Evolutionary conservation across 805 yeast genomes (phyloP).

Genomic region (Candida patagonica): DNA sequence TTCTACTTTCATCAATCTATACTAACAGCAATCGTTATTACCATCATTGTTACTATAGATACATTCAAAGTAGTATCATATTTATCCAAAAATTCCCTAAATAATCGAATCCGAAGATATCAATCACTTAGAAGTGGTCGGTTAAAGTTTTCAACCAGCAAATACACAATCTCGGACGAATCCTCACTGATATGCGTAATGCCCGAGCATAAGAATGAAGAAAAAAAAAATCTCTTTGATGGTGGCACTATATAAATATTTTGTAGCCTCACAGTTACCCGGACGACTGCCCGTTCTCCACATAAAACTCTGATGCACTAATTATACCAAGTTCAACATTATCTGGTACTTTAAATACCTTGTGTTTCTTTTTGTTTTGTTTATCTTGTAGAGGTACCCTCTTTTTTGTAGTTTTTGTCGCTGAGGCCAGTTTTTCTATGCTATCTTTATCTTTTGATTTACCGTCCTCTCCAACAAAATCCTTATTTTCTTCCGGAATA

Average conservation of each 20-base stretch:
- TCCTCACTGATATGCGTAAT: conserved; percentile 99
- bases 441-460: not conserved
- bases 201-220: conserved; percentile 98
- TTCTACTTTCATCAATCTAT: not conserved
- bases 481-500: conserved; percentile 62
- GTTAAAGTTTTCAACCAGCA: conserved; percentile 99
- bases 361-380: conserved; percentile 5
- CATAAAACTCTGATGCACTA: conserved; percentile 8
- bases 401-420: not conserved
- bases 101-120: conserved; percentile 5
- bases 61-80: not conserved
- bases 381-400: not conserved
- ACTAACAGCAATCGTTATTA: not conserved
- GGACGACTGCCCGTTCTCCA: too few relatives aligned
- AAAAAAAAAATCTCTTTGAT: conserved; percentile 10
- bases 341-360: conserved; percentile 15
- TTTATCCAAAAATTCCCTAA: conserved; percentile 31
- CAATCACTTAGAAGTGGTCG: conserved; percentile 53
- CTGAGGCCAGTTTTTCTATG: not conserved
- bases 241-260: conserved; percentile 9
- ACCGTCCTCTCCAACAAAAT: conserved; percentile 12
- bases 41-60: not conserved
- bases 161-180: conserved; percentile 99
- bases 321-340: conserved; percentile 16
- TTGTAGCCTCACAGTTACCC: conserved; percentile 1